These are phyloP conservation scores for Magnaporthiopsis rhizophila DNA, from an alignment of 2,329 filamentous ascomycete species.

Conservation along the genomic window DNA sequence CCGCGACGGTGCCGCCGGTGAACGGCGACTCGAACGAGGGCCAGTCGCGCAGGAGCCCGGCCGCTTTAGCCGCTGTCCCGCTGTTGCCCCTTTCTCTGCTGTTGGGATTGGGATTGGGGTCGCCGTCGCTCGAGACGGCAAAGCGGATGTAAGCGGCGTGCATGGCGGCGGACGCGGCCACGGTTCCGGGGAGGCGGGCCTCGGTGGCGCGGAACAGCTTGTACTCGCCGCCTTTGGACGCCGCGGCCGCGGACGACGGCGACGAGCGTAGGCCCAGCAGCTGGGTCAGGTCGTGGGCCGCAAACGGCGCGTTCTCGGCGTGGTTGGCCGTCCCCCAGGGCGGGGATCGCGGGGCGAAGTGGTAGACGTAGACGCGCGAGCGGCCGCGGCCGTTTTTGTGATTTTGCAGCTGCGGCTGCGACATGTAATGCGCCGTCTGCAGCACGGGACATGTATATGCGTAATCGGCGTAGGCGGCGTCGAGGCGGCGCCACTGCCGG, in stretches of 20 bases:
- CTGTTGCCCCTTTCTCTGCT: neutral
- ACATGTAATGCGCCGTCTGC: constrained; percentile 44
- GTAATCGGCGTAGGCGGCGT: constrained; percentile 55
- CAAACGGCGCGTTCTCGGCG: constrained; percentile 35
- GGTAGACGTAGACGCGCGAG: constrained; percentile 44
- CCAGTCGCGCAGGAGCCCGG: constrained; percentile 22
- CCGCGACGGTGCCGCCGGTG: constrained; percentile 8
- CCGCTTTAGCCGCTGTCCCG: neutral
- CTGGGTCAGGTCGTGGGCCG: constrained; percentile 32
- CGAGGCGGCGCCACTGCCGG: constrained; percentile 47
- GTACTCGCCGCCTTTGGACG: too few species aligned
- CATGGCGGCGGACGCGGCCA: constrained; percentile 31
- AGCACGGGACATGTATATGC: constrained; percentile 58
- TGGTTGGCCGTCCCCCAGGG: constrained; percentile 35
- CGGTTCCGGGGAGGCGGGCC: constrained; percentile 26
- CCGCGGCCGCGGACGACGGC: too few species aligned
- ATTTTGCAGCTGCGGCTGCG: constrained; percentile 12
- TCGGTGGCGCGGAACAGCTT: neutral
- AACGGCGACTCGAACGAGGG: constrained; percentile 36
- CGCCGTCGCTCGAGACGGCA: constrained; percentile 13
- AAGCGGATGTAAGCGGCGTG: constrained; percentile 33
- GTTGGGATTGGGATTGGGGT: constrained; percentile 12
- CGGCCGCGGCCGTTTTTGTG: neutral
- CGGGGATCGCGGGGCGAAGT: constrained; percentile 43
- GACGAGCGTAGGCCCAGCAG: constrained; percentile 16